Base-by-base conservation (phyloP, 805 yeast species). In the Candida anglica region DNA sequence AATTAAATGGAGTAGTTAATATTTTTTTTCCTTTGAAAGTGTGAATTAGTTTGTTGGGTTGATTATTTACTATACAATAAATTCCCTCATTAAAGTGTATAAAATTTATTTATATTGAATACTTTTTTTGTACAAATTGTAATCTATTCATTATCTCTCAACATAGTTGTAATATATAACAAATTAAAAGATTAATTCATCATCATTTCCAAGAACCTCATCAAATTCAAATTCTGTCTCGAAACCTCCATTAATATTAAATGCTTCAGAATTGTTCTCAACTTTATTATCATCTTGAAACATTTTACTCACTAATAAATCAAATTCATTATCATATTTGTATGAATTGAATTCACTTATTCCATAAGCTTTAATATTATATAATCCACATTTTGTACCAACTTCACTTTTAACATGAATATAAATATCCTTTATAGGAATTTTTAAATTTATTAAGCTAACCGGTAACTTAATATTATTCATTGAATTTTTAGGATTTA, bases 371-470 rank as follows among this genome's bases (percentile, higher is more conserved):
- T 53, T 50, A 19, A 58, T 24, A 15, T 45, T 45, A 16, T 33
- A 44, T 24, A 59, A 30, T n/a, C 45, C 43, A 44, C 33, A 8
- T 17, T 19, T 9, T 30, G 18, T 35, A 6, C 44, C 37, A 10
- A 33, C 20, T 11, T 30, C 32, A 3, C 46, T 24, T 15, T 22
- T 40, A 28, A 61, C 38, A 31, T 58, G 58, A 15, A 65, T 18
- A 43, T 56, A 65, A 9, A 66, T 33, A 38, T 66, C 72, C 22
- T 49, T 46, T 5, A 47, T 42, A 7, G 61, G 53, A 19, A 66
- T 43, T 29, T 50, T 47, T 39, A 59, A 40, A 39, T 63, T 63
- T 8, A 65, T 44, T 21, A 65, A 36, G 31, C 59, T 55, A 6
- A 46, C 46, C 2, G 71, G 70, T 6, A 66, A 30, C 36, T 50